Percentiles rank a stretch among this genome's conserved stretches.
Evolutionary conservation across 805 yeast genomes (phyloP).

Genomic region (Maudiozyma turicensis): DNA sequence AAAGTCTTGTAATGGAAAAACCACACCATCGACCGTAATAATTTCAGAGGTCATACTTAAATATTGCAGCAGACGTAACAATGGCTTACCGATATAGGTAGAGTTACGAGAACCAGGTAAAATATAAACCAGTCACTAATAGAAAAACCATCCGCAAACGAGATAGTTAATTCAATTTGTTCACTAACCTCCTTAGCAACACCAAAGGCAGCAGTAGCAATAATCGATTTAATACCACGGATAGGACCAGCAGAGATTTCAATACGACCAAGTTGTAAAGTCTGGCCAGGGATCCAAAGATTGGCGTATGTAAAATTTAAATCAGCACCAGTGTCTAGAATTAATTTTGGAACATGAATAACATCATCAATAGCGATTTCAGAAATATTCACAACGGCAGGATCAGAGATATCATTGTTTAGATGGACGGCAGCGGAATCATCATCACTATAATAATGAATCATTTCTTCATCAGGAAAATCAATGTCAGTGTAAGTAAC

Average conservation of each 20-base stretch:
- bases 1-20: neutral
- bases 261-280: neutral
- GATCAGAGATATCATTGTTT: neutral
- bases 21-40: neutral
- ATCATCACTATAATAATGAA: neutral
- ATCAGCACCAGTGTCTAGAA: neutral
- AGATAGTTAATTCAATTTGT: neutral
- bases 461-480: neutral
- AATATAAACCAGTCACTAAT: neutral
- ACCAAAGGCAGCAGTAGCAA: neutral
- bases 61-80: neutral
- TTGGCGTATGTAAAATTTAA: neutral
- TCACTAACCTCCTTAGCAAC: neutral
- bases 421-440: neutral
- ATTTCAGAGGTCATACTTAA: neutral
- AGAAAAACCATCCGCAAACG: neutral
- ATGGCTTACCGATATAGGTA: neutral
- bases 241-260: neutral
- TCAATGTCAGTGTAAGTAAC: neutral
- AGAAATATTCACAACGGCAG: neutral
- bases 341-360: neutral
- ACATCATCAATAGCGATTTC: neutral
- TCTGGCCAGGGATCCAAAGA: neutral
- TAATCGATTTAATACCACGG: neutral
- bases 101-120: neutral